Evolutionary conservation across 345 rosid genomes (phyloP).

Genomic region (Populus tremula): DNA sequence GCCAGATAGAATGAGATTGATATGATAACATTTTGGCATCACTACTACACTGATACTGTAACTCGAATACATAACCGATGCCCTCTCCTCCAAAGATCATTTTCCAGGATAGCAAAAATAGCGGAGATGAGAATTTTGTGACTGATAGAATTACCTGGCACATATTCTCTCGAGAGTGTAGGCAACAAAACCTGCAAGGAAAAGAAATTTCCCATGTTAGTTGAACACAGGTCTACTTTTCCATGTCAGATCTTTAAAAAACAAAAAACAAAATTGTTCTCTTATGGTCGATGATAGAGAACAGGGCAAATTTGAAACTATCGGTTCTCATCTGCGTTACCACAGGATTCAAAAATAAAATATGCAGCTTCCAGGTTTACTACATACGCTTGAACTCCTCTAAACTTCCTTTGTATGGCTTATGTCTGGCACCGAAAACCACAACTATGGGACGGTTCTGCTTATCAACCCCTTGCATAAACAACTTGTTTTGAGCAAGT

Average conservation of each 20-base stretch:
- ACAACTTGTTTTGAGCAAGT: constrained; percentile 63
- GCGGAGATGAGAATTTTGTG: not conserved
- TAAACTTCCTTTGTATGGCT: constrained; percentile 54
- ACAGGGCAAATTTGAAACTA: not conserved
- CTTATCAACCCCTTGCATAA: constrained; percentile 75
- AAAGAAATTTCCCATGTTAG: not conserved
- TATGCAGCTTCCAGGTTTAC: not conserved
- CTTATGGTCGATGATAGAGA: not conserved
- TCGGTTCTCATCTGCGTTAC: not conserved
- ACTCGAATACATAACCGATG: not conserved
- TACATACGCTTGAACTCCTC: constrained; percentile 81
- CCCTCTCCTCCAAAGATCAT: not conserved
- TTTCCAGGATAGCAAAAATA: not conserved
- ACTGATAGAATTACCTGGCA: constrained; percentile 43
- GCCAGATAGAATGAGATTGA: not conserved
- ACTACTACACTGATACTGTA: not conserved
- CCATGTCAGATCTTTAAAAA: not conserved
- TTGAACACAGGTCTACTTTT: not conserved
- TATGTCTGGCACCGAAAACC: constrained; percentile 56
- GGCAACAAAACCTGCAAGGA: constrained; percentile 55
- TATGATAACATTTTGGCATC: not conserved
- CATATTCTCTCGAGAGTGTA: constrained; percentile 66
- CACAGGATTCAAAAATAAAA: not conserved
- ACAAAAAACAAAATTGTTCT: not conserved
- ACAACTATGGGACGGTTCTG: constrained; percentile 63